These are phyloP conservation scores for Yamadazyma takamatsuzukensis DNA, from an alignment of 805 yeast species.

Conservation along the genomic window DNA sequence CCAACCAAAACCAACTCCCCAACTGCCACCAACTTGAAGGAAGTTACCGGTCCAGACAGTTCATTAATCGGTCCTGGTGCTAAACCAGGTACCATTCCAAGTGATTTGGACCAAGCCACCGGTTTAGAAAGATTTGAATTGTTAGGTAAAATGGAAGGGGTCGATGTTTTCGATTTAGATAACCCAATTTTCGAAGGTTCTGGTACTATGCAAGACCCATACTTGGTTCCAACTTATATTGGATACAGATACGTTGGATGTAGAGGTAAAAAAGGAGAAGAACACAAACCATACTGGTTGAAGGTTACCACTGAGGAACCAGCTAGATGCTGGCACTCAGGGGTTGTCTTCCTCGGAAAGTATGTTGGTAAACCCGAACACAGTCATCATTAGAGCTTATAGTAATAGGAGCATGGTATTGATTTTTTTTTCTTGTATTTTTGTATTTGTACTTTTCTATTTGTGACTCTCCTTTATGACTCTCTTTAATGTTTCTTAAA, in stretches of 20 bases:
- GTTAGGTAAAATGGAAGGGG: conserved; percentile 92
- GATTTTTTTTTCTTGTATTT: no score
- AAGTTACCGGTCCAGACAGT: conserved; percentile 69
- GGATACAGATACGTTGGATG: conserved; percentile 95
- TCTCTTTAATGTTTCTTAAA: no score
- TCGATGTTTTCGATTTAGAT: conserved; percentile 86
- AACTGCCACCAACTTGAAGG: conserved; percentile 67
- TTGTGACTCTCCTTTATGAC: no score
- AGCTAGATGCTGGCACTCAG: conserved; percentile 99
- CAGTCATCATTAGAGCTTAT: conserved; percentile 43
- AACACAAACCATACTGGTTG: conserved; percentile 90
- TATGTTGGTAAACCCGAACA: conserved; percentile 78
- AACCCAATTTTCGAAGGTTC: conserved; percentile 84
- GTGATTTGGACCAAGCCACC: conserved; percentile 94
- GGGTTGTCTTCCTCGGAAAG: conserved; percentile 87
- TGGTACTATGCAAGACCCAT: conserved; percentile 90
- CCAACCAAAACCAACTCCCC: conserved; percentile 40
- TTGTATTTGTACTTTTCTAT: no score
- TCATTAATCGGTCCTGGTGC: conserved; percentile 92
- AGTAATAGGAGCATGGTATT: no score
- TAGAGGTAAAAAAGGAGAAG: conserved; percentile 85
- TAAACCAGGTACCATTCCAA: conserved; percentile 76
- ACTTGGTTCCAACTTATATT: conserved; percentile 83
- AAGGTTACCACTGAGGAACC: conserved; percentile 78
- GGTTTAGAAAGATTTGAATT: conserved; percentile 97